phyloP scores from a whole-genome alignment of 2,329 filamentous ascomycete species.

The Fusarium sacchari region DNA sequence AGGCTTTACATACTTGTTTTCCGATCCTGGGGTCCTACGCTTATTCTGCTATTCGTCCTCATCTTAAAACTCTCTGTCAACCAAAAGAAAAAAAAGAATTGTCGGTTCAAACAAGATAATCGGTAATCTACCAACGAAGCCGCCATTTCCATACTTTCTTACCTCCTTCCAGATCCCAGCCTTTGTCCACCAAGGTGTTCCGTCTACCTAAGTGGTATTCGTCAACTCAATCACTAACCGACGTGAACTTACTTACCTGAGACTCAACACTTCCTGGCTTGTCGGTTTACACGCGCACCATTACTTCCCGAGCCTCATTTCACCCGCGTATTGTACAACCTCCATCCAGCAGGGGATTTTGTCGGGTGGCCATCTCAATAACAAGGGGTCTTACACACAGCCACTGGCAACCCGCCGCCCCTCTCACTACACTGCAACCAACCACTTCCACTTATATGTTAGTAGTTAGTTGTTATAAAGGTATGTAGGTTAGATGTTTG shows the following conservation, averaged over 20 bases:
- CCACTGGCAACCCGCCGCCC: neutral
- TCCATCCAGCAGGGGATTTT: slow-evolving; percentile 11
- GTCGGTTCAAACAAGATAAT: neutral
- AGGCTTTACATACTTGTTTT: neutral
- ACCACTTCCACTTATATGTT: neutral
- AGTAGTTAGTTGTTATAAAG: slow-evolving; percentile 12
- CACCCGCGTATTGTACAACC: slow-evolving; percentile 5
- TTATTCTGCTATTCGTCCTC: neutral
- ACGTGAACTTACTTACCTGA: neutral
- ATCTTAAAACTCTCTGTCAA: neutral
- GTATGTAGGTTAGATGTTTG: neutral
- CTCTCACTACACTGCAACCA: slow-evolving; percentile 11
- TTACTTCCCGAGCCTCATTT: slow-evolving; percentile 21
- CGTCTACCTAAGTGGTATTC: neutral
- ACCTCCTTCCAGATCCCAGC: neutral
- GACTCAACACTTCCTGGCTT: slow-evolving; percentile 19
- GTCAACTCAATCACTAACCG: neutral
- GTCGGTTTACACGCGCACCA: slow-evolving; percentile 16
- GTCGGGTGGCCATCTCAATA: slow-evolving; percentile 1
- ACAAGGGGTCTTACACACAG: slow-evolving; percentile 24
- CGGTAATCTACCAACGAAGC: neutral
- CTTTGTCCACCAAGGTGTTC: neutral
- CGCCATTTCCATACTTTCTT: neutral
- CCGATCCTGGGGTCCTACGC: neutral
- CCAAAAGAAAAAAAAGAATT: neutral